These are phyloP conservation scores for Xylariaceae sp. DNA, from an alignment of 2,329 filamentous ascomycete species.

Conservation along the genomic window DNA sequence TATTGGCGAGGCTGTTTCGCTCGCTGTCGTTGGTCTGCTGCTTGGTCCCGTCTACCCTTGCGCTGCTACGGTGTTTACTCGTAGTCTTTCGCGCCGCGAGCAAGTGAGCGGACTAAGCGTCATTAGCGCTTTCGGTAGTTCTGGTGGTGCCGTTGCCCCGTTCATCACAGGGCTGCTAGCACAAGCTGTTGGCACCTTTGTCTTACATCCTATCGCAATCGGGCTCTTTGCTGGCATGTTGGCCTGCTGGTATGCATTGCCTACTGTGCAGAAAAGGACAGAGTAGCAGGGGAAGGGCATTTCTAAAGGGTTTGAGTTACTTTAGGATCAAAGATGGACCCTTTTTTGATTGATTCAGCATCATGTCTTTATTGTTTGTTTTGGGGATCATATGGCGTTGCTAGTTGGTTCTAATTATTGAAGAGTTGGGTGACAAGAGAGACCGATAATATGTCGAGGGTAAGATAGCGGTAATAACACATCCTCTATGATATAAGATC, in stretches of 20 bases:
- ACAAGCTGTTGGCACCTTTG: conserved; percentile 59
- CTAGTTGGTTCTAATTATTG: no score
- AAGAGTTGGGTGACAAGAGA: no score
- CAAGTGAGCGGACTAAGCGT: conserved; percentile 62
- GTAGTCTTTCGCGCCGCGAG: conserved; percentile 54
- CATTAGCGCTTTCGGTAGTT: conserved; percentile 65
- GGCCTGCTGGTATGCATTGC: conserved; percentile 59
- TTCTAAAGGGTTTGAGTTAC: no score
- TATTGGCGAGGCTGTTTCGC: conserved; percentile 63
- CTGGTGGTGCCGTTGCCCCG: conserved; percentile 63
- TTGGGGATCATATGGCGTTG: no score
- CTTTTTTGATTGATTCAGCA: no score
- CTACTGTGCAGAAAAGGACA: conserved; percentile 53
- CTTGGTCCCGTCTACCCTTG: conserved; percentile 79
- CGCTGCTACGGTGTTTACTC: conserved; percentile 60
- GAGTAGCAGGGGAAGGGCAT: no score
- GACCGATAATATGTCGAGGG: no score
- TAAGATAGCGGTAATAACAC: no score
- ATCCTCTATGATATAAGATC: no score
- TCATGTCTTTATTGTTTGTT: no score
- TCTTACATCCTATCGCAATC: conserved; percentile 64
- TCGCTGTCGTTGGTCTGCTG: conserved; percentile 68
- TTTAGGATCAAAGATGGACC: no score
- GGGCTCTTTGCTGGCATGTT: conserved; percentile 62
- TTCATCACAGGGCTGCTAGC: conserved; percentile 63